Evolutionary conservation across 345 rosid genomes (phyloP).

Genomic region (Bruguiera gymnorhiza): DNA sequence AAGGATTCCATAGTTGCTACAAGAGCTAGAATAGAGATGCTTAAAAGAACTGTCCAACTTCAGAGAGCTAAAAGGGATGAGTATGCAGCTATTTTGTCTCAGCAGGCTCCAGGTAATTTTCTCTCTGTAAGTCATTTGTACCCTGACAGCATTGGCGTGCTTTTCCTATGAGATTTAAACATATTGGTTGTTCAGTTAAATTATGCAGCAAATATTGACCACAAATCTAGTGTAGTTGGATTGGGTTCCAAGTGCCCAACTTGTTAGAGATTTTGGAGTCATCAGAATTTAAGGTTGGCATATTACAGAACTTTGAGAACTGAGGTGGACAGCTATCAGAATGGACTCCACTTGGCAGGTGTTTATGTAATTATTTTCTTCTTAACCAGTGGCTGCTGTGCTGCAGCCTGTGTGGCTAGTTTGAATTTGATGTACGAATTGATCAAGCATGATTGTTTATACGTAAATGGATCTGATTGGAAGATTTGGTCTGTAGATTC

Average conservation of each 20-base stretch:
- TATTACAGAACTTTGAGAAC: no score
- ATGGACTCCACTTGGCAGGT: no score
- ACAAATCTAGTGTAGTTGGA: background rate
- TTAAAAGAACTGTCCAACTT: constrained; percentile 48
- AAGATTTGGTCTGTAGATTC: no score
- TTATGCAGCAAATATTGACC: background rate
- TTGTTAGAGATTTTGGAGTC: no score
- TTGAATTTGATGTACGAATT: no score
- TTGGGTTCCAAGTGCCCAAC: background rate
- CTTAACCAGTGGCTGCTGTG: no score
- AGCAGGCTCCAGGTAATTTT: constrained; percentile 51
- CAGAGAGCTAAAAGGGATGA: constrained; percentile 72
- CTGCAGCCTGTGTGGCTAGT: no score
- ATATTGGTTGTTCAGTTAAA: background rate
- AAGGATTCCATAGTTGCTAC: constrained; percentile 61
- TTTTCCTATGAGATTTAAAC: background rate
- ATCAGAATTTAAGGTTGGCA: no score
- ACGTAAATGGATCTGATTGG: no score
- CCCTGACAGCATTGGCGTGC: background rate
- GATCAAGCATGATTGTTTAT: no score
- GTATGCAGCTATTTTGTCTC: constrained; percentile 46
- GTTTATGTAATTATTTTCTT: no score
- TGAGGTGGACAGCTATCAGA: no score
- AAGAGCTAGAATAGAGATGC: constrained; percentile 54
- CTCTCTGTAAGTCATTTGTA: constrained; percentile 10